Conservation (phyloP, 169 alveolate genomes). For the Plasmodium fragile region DNA sequence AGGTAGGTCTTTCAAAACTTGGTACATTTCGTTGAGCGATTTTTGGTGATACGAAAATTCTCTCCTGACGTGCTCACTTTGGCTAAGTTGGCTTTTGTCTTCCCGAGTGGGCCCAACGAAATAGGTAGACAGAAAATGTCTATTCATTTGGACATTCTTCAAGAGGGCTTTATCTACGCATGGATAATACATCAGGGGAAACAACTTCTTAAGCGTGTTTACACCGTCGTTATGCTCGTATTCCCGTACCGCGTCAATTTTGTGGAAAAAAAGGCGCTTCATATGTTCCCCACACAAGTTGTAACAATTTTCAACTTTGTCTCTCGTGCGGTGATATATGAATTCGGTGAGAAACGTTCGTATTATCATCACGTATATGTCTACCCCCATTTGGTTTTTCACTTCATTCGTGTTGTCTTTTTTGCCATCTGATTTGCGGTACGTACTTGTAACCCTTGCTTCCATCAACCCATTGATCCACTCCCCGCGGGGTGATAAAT, state of each 20-base stretch:
- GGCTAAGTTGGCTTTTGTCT: conserved; percentile 2
- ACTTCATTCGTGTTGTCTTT: neutral
- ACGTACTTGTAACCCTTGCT: neutral
- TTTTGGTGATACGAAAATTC: conserved; percentile 27
- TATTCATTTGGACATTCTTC: conserved; percentile 8
- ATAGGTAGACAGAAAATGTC: conserved; percentile 38
- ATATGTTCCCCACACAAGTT: conserved; percentile 23
- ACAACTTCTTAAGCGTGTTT: conserved; percentile 15
- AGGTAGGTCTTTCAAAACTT: conserved; percentile 17
- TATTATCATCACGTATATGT: conserved; percentile 26
- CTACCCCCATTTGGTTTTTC: neutral
- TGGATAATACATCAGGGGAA: conserved; percentile 42
- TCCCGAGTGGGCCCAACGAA: conserved; percentile 3
- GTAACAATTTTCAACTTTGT: conserved; percentile 6
- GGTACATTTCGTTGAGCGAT: conserved; percentile 38
- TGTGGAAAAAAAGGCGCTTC: conserved; percentile 15
- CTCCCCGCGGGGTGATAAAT: neutral
- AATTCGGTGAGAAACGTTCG: conserved; percentile 33
- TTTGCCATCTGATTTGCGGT: neutral
- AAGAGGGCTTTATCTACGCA: neutral
- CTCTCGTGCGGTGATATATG: conserved; percentile 1
- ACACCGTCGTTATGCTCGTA: conserved; percentile 4
- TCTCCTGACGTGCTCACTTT: conserved; percentile 42
- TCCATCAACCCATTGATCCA: neutral
- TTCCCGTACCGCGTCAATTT: neutral